Evolutionary conservation across 768 basidiomycete genomes (phyloP).

Genomic region (Pulveroboletus sp.): DNA sequence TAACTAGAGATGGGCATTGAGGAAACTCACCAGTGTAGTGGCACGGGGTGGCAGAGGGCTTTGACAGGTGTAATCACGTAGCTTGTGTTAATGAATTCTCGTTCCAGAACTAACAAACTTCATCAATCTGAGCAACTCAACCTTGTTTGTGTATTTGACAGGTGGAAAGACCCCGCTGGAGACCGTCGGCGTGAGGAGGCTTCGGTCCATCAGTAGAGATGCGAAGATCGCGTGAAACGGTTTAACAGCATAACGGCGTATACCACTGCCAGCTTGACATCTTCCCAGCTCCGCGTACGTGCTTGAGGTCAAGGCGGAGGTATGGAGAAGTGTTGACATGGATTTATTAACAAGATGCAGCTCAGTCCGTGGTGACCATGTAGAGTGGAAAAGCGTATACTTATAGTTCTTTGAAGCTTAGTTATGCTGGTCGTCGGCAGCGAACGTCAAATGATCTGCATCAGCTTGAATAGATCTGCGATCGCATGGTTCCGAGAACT

Average conservation of each 20-base stretch:
- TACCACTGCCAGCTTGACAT: not conserved
- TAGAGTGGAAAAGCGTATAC: not conserved
- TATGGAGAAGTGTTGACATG: not conserved
- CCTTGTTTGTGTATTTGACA: slow-evolving; percentile 7
- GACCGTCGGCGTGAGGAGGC: not conserved
- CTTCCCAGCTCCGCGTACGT: slow-evolving; percentile 1
- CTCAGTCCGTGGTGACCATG: not conserved
- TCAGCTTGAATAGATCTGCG: not conserved
- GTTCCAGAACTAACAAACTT: not conserved
- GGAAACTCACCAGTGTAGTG: too few species aligned
- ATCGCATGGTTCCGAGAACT: not conserved
- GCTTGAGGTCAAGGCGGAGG: not conserved
- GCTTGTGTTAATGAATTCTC: not conserved
- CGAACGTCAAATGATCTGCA: not conserved
- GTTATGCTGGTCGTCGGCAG: too few species aligned
- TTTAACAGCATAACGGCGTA: not conserved
- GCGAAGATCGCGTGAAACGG: slow-evolving; percentile 1
- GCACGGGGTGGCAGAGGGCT: not conserved
- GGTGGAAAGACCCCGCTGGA: not conserved
- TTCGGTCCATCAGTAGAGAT: not conserved
- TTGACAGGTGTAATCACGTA: not conserved
- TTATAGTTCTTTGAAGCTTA: not conserved
- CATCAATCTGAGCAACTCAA: slow-evolving; percentile 11
- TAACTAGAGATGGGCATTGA: too few species aligned
- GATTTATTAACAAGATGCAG: not conserved